These are phyloP conservation scores for Jatropha curcas DNA, from an alignment of 345 rosid genomes.

Conservation along the genomic window DNA sequence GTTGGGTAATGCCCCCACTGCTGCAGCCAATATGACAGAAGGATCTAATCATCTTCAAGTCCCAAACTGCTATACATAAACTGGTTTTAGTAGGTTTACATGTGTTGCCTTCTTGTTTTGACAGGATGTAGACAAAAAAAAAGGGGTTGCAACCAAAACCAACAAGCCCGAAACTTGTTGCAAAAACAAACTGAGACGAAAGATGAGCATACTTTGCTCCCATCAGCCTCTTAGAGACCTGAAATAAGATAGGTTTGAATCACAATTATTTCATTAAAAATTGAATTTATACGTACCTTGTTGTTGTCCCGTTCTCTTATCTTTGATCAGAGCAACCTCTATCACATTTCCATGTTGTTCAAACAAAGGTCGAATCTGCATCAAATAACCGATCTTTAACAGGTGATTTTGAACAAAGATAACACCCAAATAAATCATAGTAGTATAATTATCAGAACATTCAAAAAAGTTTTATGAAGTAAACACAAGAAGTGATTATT, in stretches of 20 bases:
- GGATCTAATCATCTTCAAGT: constrained; percentile 48
- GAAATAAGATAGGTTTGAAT: constrained; percentile 57
- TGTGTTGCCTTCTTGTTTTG: constrained; percentile 59
- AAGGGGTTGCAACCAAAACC: constrained; percentile 54
- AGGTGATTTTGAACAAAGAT: not conserved
- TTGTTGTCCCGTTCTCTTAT: constrained; percentile 94
- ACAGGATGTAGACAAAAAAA: constrained; percentile 42
- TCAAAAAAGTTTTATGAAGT: constrained; percentile 4
- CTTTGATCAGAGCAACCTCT: constrained; percentile 95
- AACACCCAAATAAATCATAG: not conserved
- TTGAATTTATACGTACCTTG: constrained; percentile 66
- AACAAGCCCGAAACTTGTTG: constrained; percentile 68
- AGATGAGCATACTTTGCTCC: constrained; percentile 86
- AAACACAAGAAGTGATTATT: not conserved
- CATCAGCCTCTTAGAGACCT: constrained; percentile 94
- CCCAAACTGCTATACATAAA: constrained; percentile 42
- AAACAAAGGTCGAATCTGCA: constrained; percentile 82
- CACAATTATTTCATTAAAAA: constrained; percentile 42
- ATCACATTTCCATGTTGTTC: constrained; percentile 85
- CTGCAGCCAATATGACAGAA: constrained; percentile 52
- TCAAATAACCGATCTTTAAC: constrained; percentile 20
- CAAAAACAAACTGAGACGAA: constrained; percentile 67
- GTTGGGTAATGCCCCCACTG: constrained; percentile 46
- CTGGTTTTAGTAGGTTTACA: constrained; percentile 50
- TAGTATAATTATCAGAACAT: not conserved